These are phyloP conservation scores for Teratosphaeria epicoccoides DNA, from an alignment of 2,329 filamentous ascomycete genomes.

Conservation along the genomic window DNA sequence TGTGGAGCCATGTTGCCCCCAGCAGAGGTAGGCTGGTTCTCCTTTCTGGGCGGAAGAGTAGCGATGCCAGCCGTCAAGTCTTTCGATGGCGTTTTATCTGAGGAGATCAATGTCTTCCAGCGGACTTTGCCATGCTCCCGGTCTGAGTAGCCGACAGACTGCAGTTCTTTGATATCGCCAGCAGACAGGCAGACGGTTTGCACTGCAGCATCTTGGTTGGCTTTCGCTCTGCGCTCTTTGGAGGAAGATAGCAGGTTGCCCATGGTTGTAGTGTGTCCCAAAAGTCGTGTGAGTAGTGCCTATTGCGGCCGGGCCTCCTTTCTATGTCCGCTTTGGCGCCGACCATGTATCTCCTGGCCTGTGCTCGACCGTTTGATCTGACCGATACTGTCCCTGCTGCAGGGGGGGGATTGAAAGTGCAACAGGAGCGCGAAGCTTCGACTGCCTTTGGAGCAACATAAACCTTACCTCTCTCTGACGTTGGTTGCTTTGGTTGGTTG, in stretches of 20 bases:
- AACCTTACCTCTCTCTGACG: not conserved
- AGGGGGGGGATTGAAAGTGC: not conserved
- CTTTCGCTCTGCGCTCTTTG: not conserved
- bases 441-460: not conserved
- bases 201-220: not conserved
- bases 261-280: not conserved
- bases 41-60: slow-evolving; percentile 18
- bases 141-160: not conserved
- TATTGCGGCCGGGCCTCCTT: not conserved
- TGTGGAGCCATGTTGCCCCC: slow-evolving; percentile 30
- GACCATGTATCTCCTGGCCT: not conserved
- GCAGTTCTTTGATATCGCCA: not conserved
- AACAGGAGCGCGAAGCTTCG: not conserved
- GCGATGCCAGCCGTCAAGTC: slow-evolving; percentile 32
- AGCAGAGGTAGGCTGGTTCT: not conserved
- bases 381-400: not conserved
- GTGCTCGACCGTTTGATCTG: not conserved
- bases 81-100: slow-evolving; percentile 24
- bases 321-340: not conserved
- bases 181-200: not conserved
- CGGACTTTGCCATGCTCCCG: slow-evolving; percentile 19
- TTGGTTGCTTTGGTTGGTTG: not conserved
- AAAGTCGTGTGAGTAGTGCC: not conserved
- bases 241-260: not conserved
- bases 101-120: slow-evolving; percentile 34